Evolutionary conservation across 129 eudicot genomes (phyloP).

Genomic region (Dittrichia graveolens): DNA sequence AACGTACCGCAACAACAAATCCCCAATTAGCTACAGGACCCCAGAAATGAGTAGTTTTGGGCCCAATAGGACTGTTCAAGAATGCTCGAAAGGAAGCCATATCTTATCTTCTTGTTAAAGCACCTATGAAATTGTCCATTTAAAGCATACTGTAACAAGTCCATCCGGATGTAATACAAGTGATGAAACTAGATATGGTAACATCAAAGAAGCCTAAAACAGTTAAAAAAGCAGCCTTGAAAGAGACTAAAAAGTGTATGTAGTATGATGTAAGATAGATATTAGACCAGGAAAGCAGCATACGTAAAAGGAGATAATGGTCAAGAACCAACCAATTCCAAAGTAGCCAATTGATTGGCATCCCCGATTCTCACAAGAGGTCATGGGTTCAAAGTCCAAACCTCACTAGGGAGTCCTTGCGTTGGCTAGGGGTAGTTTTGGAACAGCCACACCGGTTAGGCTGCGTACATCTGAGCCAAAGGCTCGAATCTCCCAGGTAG

Average conservation of each 20-base stretch:
- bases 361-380: too few species aligned
- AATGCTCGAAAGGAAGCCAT: constrained; percentile 83
- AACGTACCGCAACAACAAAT: constrained; percentile 72
- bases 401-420: too few species aligned
- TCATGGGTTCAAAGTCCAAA: too few species aligned
- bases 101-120: constrained; percentile 8
- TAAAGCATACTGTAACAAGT: constrained; percentile 18
- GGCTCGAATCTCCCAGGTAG: too few species aligned
- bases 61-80: constrained; percentile 87
- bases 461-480: too few species aligned
- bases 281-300: too few species aligned
- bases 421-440: too few species aligned
- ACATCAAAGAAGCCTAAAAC: neutral
- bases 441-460: too few species aligned
- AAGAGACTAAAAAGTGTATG: neutral
- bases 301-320: too few species aligned
- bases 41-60: constrained; percentile 92
- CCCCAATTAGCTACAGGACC: constrained; percentile 95
- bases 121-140: constrained; percentile 27
- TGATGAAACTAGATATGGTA: constrained; percentile 8
- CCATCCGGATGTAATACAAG: neutral
- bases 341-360: too few species aligned
- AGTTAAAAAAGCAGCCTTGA: neutral
- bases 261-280: too few species aligned
- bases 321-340: too few species aligned